phyloP scores from a whole-genome alignment of 352 stramenopile genomes.

The Blastocystis sp. region DNA sequence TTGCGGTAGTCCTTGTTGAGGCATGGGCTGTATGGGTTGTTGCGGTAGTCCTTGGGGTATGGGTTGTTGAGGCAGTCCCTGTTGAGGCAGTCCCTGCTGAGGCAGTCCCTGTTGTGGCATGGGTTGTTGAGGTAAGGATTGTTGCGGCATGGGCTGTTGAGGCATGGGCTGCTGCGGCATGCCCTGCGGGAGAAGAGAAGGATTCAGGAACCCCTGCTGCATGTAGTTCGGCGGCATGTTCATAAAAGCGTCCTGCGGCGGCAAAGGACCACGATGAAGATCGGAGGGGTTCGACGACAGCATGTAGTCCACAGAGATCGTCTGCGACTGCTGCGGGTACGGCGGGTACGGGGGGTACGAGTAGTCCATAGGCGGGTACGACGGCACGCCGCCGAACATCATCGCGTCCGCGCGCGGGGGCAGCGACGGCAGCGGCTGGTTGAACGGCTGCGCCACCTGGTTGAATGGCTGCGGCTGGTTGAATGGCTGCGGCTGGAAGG shows the following conservation, averaged over 20 bases:
- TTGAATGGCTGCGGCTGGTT: not conserved
- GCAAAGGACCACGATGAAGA: not conserved
- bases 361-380: not conserved
- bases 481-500: not conserved
- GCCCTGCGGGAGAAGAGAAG: not conserved
- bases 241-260: not conserved
- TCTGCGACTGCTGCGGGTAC: not conserved
- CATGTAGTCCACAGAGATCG: not conserved
- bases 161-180: slow-evolving; percentile 12
- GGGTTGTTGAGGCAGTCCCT: not conserved
- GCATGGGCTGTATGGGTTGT: not conserved
- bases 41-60: not conserved
- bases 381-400: not conserved
- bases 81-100: not conserved
- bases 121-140: not conserved
- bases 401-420: not conserved
- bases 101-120: not conserved
- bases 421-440: not conserved
- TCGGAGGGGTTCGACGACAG: not conserved
- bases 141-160: slow-evolving; percentile 1
- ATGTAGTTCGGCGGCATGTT: not conserved
- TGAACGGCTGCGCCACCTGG: not conserved
- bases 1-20: not conserved
- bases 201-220: not conserved
- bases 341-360: not conserved